Conservation (phyloP, 75 land plant species). For the Sequoia sempervirens region DNA sequence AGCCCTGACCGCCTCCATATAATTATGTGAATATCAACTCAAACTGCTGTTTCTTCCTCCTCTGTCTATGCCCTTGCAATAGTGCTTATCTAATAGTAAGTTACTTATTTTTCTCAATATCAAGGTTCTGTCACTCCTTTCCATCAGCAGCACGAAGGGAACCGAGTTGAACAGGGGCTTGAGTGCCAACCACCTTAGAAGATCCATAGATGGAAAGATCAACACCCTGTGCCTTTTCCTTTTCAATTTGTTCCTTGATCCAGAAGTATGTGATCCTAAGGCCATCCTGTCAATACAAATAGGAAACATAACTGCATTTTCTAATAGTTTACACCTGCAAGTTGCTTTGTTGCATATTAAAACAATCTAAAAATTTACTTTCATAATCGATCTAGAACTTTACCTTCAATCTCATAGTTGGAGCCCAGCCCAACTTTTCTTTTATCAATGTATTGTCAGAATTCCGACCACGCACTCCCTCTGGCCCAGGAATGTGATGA, state of each 20-base stretch:
- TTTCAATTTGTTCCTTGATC: constrained; percentile 90
- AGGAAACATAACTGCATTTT: constrained; percentile 5
- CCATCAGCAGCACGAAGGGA: constrained; percentile 89
- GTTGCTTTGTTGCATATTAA: not conserved
- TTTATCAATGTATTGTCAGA: constrained; percentile 92
- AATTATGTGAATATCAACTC: not conserved
- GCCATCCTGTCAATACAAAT: constrained; percentile 53
- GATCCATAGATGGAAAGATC: constrained; percentile 60
- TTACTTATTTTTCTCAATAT: not conserved
- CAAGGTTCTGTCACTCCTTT: constrained; percentile 30
- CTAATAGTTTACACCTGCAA: not conserved
- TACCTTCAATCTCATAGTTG: constrained; percentile 88
- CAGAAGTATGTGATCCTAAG: constrained; percentile 83
- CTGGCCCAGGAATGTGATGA: constrained; percentile 94
- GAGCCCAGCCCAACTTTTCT: constrained; percentile 97
- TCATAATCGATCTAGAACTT: not conserved
- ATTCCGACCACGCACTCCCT: constrained; percentile 96
- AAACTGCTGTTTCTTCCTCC: not conserved
- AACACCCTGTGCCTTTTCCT: constrained; percentile 60
- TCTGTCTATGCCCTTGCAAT: not conserved
- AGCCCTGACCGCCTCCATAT: not conserved
- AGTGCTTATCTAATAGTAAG: not conserved
- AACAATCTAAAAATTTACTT: not conserved
- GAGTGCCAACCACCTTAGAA: constrained; percentile 87
- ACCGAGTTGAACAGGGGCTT: constrained; percentile 88